These are phyloP conservation scores for Periconia macrospinosa DNA, from an alignment of 2,329 filamentous ascomycete species.

Conservation along the genomic window DNA sequence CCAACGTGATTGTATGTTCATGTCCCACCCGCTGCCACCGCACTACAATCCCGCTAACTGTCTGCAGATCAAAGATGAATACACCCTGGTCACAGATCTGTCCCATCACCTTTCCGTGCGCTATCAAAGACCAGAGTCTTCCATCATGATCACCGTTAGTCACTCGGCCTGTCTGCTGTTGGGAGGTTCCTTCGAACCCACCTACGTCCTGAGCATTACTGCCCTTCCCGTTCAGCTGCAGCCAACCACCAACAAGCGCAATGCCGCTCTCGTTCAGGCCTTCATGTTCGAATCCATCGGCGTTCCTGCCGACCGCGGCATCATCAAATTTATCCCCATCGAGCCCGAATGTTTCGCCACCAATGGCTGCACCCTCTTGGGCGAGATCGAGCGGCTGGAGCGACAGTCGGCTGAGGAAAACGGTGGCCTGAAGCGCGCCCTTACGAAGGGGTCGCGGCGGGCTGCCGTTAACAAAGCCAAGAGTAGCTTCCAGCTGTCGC, in stretches of 20 bases:
- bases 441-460: constrained; percentile 41
- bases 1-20: constrained; percentile 54
- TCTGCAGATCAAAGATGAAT: constrained; percentile 71
- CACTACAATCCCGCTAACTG: constrained; percentile 2
- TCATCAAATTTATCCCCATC: constrained; percentile 72
- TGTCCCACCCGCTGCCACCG: too few species aligned
- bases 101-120: constrained; percentile 72
- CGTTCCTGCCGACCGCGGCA: constrained; percentile 67
- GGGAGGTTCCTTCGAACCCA: constrained; percentile 73
- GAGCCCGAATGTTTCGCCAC: constrained; percentile 72
- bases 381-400: constrained; percentile 65
- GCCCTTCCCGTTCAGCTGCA: constrained; percentile 70
- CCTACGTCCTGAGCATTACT: constrained; percentile 75
- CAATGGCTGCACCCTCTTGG: constrained; percentile 69
- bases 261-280: constrained; percentile 74
- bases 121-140: constrained; percentile 73
- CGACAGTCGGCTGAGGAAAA: constrained; percentile 47
- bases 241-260: constrained; percentile 77
- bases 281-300: constrained; percentile 72
- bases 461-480: constrained; percentile 39
- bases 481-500: constrained; percentile 41
- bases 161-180: constrained; percentile 76
- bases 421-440: constrained; percentile 45
- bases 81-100: constrained; percentile 72
- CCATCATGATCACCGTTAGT: constrained; percentile 74